These are phyloP conservation scores for Dovyalis caffra DNA, from an alignment of 345 rosid genomes.

Conservation along the genomic window DNA sequence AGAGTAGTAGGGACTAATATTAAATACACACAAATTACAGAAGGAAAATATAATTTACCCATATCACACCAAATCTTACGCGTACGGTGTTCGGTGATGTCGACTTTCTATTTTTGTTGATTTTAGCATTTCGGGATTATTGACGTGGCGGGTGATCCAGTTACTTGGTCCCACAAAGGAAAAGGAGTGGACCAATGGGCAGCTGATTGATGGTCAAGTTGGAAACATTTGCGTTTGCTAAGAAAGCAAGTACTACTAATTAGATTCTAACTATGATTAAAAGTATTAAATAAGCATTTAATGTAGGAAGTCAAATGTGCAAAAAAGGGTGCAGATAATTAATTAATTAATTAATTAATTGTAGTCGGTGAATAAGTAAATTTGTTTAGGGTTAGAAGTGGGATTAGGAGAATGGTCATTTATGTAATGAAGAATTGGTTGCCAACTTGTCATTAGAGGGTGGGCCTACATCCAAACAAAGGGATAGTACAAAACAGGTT, in stretches of 20 bases:
- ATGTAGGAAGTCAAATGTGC: not conserved
- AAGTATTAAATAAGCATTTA: not conserved
- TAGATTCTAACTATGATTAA: no score
- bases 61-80: conserved; percentile 11
- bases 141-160: not conserved
- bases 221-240: not conserved
- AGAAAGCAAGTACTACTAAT: no score
- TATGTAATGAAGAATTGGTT: no score
- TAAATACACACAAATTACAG: not conserved
- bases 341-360: no score
- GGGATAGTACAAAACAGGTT: no score
- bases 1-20: not conserved
- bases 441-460: no score
- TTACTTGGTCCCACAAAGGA: conserved; percentile 1
- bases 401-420: no score
- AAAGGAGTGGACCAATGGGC: not conserved
- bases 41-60: not conserved
- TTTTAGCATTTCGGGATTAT: not conserved
- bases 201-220: not conserved
- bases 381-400: not conserved
- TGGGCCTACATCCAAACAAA: no score
- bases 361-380: not conserved
- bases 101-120: not conserved
- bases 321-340: not conserved
- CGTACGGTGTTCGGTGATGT: conserved; percentile 32